Evolutionary conservation across 1,284 basidiomycete genomes (phyloP).

Genomic region (Malassezia sympodialis): DNA sequence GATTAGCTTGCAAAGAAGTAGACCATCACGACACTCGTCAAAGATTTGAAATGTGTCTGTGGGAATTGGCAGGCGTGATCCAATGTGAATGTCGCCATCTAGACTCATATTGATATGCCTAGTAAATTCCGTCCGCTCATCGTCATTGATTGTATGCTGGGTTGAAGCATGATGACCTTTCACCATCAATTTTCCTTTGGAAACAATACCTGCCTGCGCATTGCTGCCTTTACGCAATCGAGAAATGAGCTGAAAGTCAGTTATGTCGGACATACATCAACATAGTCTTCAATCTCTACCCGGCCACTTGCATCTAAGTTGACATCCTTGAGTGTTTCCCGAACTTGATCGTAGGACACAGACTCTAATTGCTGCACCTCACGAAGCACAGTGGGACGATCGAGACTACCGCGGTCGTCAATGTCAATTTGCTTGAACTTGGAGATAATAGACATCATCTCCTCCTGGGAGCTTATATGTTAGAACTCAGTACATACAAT

Average conservation of each 20-base stretch:
- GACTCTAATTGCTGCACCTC: constrained; percentile 35
- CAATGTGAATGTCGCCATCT: constrained; percentile 77
- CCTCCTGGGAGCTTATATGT: constrained; percentile 41
- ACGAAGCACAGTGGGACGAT: constrained; percentile 41
- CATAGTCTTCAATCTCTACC: constrained; percentile 95
- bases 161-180: constrained; percentile 90
- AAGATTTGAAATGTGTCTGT: constrained; percentile 99
- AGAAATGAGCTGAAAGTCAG: constrained; percentile 57
- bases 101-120: constrained; percentile 91
- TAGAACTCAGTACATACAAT: constrained; percentile 58
- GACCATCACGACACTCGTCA: constrained; percentile 85
- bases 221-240: constrained; percentile 57
- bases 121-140: constrained; percentile 89
- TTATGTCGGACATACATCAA: constrained; percentile 60
- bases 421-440: constrained; percentile 42
- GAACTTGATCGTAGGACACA: constrained; percentile 40
- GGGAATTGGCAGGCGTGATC: constrained; percentile 74
- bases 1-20: constrained; percentile 94
- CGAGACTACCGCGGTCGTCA: constrained; percentile 42
- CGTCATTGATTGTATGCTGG: constrained; percentile 96
- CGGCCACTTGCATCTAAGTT: constrained; percentile 88
- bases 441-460: constrained; percentile 45
- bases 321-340: constrained; percentile 80
- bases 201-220: constrained; percentile 49
- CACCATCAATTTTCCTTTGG: constrained; percentile 78